Evolutionary conservation across 805 yeast species (phyloP).

Genomic region (Candida suzukii): DNA sequence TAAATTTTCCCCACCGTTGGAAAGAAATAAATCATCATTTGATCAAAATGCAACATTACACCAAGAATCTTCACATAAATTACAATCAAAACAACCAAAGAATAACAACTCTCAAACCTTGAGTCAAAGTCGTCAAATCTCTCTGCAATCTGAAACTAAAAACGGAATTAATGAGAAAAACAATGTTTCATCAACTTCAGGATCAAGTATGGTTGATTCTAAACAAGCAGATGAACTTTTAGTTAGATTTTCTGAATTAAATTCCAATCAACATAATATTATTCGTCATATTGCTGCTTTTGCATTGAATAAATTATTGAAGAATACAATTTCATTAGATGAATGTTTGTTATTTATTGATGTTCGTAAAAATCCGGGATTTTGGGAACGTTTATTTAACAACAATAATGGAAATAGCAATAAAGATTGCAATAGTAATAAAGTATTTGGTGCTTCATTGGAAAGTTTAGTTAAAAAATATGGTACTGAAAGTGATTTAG

Average conservation of each 20-base stretch:
- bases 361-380: constrained; percentile 34
- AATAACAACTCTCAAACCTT: neutral
- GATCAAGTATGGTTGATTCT: constrained; percentile 1
- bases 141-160: neutral
- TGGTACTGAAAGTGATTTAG: constrained; percentile 81
- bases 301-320: constrained; percentile 33
- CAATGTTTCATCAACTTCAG: neutral
- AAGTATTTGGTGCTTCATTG: constrained; percentile 76
- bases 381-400: constrained; percentile 46
- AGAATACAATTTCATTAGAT: constrained; percentile 25
- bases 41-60: too few relatives aligned
- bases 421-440: constrained; percentile 7
- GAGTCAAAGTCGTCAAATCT: neutral
- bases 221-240: neutral
- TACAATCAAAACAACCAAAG: neutral
- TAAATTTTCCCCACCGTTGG: neutral
- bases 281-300: constrained; percentile 54
- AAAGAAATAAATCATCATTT: neutral
- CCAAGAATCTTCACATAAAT: neutral
- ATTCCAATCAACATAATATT: constrained; percentile 48
- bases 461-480: constrained; percentile 55
- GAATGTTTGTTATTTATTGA: constrained; percentile 36
- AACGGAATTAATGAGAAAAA: neutral
- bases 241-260: constrained; percentile 59
- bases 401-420: neutral